These are phyloP conservation scores for Sclerotinia sclerotiorum DNA, from an alignment of 2,329 filamentous ascomycete species.

Conservation along the genomic window DNA sequence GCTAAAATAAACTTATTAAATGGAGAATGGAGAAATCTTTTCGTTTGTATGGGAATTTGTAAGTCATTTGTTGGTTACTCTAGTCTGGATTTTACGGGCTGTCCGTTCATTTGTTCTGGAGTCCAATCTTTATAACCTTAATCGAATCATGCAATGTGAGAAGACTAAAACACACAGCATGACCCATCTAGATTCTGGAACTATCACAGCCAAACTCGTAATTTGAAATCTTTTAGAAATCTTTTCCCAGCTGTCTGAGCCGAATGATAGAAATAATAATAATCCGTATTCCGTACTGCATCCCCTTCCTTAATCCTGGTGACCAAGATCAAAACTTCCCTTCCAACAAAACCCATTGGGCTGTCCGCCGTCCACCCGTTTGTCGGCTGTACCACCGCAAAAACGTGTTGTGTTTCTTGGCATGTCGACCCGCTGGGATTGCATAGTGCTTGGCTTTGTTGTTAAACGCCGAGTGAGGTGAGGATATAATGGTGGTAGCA, in stretches of 20 bases:
- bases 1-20: not conserved
- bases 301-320: not conserved
- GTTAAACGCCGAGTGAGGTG: conserved; percentile 4
- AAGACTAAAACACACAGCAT: no score
- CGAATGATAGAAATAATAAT: no score
- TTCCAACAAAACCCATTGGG: not conserved
- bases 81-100: not conserved
- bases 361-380: not conserved
- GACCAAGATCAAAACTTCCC: not conserved
- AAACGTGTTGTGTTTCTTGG: conserved; percentile 3
- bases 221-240: not conserved
- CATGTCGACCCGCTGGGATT: not conserved
- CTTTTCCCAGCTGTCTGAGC: no score
- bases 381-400: not conserved
- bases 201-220: not conserved
- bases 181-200: not conserved
- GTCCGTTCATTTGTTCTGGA: conserved; percentile 12
- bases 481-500: not conserved
- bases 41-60: no score
- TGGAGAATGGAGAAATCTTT: not conserved
- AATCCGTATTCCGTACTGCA: no score
- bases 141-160: no score
- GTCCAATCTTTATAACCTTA: not conserved
- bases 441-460: not conserved
- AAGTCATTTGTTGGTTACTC: not conserved